Evolutionary conservation across 495 filamentous ascomycete genomes (phyloP), one percentile per base, ranked within the genome.

Genomic region (Apodospora peruviana): DNA sequence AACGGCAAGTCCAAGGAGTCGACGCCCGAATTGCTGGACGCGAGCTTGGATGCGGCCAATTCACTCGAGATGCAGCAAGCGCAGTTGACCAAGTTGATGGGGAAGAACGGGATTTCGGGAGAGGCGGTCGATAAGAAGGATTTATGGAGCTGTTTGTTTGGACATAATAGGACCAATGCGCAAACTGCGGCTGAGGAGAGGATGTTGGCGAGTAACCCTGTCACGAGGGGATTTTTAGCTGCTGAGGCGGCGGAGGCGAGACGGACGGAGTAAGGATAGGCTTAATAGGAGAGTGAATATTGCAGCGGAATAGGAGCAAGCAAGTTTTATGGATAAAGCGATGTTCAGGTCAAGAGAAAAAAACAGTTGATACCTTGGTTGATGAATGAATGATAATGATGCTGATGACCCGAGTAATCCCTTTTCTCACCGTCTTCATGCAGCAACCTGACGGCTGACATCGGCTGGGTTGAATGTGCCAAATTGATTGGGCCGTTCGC

Each of bases 71-170:
- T 96, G 57, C 77, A 93, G 66, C 75, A 84, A 53, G 84, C 83
- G 22, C 68, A 75, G 1, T 59, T 93, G 11, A 67, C 73, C 4
- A 81, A 79, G 58, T 55, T 96, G 50, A 77, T 96, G 64, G 79
- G 76, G 24, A 84, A 82, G 52, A 79, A 82, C 2, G 70, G 77
- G 18, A 79, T 76, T 1, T 83, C 83, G n/a, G 91, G 91, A 5
- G 91, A 97, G 63, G 63, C 85, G 40, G 88, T 97, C 4, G 75
- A 79, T 21, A 75, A 86, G 45, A 79, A 85, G 34, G 91, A 96
- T 66, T 65, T 97, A 22, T 96, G 90, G 91, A 79, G 79, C 40
- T 97, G 91, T 69, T 68, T 96, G 9, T 96, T 96, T 73, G 84
- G 84, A 14, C 61, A 68, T 68, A 72, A 61, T 71, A 17, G 9